Percentiles rank a stretch among this genome's conserved stretches.
Conservation (phyloP, 257 asterid species). For the Solanum chilense region DNA sequence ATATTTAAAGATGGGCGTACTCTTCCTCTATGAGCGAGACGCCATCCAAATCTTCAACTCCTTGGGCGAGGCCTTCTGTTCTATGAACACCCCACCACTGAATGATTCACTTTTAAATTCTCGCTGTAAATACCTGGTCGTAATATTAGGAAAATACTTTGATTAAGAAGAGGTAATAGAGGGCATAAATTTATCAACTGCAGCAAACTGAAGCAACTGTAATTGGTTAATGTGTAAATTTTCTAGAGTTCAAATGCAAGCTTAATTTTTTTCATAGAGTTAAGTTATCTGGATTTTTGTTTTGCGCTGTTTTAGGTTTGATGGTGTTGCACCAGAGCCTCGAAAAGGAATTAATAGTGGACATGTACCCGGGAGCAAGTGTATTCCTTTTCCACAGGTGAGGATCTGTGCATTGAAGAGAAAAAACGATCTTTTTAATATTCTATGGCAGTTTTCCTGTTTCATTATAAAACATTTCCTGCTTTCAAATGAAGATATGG, state of each 20-base stretch:
- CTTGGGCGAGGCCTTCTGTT: background rate
- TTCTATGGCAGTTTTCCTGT: background rate
- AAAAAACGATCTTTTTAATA: background rate
- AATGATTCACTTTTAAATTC: background rate
- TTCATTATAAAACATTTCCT: background rate
- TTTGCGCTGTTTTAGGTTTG: slow-evolving; percentile 40
- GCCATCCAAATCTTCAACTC: background rate
- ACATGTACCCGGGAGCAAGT: slow-evolving; percentile 86
- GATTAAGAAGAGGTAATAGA: background rate
- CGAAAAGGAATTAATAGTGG: slow-evolving; percentile 90
- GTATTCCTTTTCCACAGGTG: slow-evolving; percentile 91
- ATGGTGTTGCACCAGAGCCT: slow-evolving; percentile 96
- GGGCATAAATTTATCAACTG: background rate
- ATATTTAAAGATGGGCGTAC: background rate
- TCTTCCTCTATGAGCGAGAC: background rate
- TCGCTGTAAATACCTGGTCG: background rate
- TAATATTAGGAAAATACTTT: background rate
- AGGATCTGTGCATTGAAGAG: background rate
- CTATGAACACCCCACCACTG: background rate
- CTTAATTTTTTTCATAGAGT: background rate
- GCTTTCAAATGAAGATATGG: background rate
- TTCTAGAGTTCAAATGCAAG: background rate
- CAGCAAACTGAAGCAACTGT: background rate
- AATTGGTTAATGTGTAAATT: background rate
- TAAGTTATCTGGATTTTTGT: background rate